phyloP scores from a whole-genome alignment of 495 filamentous ascomycete species.

The Neurospora sublineolata region DNA sequence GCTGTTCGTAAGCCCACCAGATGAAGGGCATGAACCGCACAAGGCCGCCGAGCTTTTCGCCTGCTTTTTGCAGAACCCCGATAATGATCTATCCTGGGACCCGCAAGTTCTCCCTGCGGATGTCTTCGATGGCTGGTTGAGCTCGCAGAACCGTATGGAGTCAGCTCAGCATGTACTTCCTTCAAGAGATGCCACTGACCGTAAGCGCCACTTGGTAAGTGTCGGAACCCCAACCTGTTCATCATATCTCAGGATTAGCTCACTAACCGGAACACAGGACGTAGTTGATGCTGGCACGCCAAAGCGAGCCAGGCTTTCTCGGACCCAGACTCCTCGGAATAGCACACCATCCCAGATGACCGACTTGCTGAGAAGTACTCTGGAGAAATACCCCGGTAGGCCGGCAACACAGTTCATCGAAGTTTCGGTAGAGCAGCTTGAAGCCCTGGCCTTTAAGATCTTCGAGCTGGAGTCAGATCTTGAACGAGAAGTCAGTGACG shows the following conservation, averaged over 20 bases:
- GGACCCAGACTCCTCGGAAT: constrained; percentile 2
- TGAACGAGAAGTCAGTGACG: constrained; percentile 11
- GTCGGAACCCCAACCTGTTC: not conserved
- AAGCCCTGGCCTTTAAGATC: constrained; percentile 25
- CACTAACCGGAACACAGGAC: constrained; percentile 8
- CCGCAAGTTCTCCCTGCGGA: constrained; percentile 23
- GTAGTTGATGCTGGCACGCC: constrained; percentile 18
- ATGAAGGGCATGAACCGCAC: constrained; percentile 19
- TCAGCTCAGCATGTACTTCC: not conserved
- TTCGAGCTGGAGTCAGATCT: constrained; percentile 18
- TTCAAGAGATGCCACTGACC: constrained; percentile 10
- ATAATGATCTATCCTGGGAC: constrained; percentile 22
- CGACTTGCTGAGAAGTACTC: constrained; percentile 16
- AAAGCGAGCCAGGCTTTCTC: constrained; percentile 14
- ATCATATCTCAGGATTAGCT: constrained; percentile 3
- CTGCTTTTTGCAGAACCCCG: constrained; percentile 19
- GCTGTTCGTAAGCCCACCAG: constrained; percentile 20
- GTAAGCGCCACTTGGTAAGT: constrained; percentile 31
- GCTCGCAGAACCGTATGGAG: constrained; percentile 6
- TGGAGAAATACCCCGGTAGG: constrained; percentile 2
- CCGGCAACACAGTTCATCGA: constrained; percentile 6
- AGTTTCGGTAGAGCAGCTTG: constrained; percentile 25
- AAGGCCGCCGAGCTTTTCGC: constrained; percentile 27
- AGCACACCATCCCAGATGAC: constrained; percentile 10
- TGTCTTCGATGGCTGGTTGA: constrained; percentile 25